phyloP scores from a whole-genome alignment of 192 early-diverging fungal species.

The Coemansia sp. region DNA sequence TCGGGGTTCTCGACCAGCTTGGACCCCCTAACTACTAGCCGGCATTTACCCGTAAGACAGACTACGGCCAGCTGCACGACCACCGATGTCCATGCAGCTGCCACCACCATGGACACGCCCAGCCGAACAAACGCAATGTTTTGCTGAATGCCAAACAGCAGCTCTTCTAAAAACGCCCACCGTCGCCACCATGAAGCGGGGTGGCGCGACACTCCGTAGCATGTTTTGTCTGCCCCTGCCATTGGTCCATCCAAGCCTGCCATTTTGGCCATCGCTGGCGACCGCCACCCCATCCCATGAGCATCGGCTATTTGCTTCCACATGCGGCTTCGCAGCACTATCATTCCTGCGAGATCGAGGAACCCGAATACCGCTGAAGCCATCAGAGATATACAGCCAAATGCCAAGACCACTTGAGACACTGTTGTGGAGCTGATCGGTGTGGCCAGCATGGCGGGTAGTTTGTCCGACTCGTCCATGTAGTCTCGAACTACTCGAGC shows the following conservation, averaged over 20 bases:
- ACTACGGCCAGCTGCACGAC: constrained; percentile 31
- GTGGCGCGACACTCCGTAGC: constrained; percentile 3
- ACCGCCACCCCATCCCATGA: constrained; percentile 18
- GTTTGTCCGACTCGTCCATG: not conserved
- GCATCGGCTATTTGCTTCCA: constrained; percentile 24
- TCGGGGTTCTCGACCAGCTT: not conserved
- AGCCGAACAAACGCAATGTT: constrained; percentile 39
- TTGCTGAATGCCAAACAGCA: constrained; percentile 26
- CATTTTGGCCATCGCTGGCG: constrained; percentile 6
- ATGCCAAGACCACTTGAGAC: constrained; percentile 10
- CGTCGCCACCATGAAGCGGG: constrained; percentile 32
- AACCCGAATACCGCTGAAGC: constrained; percentile 14
- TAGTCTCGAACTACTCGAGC: constrained; percentile 12
- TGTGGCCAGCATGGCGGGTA: not conserved
- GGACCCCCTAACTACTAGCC: constrained; percentile 8
- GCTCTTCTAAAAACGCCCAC: constrained; percentile 32
- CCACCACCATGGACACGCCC: constrained; percentile 12
- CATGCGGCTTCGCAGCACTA: constrained; percentile 40
- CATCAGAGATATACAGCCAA: constrained; percentile 15
- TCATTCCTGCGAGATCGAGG: constrained; percentile 41
- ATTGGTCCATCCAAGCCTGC: not conserved
- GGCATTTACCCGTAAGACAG: constrained; percentile 32
- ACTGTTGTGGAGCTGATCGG: constrained; percentile 9
- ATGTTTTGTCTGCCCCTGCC: constrained; percentile 6
- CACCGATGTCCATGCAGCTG: constrained; percentile 24